Conservation (phyloP, 1,284 basidiomycete genomes). For the Melanopsichium pennsylvanicum region DNA sequence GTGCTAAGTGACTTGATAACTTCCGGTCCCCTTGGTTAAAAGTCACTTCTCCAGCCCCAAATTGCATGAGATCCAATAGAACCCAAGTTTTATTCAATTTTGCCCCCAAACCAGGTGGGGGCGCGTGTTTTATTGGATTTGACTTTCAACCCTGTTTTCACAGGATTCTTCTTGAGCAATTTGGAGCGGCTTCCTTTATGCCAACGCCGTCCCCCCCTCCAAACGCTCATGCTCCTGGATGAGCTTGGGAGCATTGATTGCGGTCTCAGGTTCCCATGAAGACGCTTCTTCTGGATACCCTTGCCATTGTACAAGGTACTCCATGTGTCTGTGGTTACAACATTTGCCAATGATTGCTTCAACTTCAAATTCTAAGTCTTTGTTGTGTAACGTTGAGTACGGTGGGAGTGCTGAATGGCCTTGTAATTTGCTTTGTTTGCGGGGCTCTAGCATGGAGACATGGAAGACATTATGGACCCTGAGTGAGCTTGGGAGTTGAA, state of each 20-base stretch:
- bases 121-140: too few relatives aligned
- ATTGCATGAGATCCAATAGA: too few relatives aligned
- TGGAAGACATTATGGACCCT: neutral
- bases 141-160: too few relatives aligned
- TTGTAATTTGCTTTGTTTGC: neutral
- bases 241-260: neutral
- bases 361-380: neutral
- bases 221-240: slow-evolving; percentile 1
- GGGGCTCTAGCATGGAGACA: slow-evolving; percentile 1
- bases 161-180: too few relatives aligned
- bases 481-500: neutral
- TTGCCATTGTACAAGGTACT: neutral
- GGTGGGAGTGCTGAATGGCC: too few relatives aligned
- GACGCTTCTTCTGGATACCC: slow-evolving; percentile 1
- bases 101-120: too few relatives aligned
- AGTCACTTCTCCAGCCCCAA: too few relatives aligned
- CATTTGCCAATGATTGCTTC: neutral
- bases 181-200: too few relatives aligned
- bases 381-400: neutral
- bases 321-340: neutral
- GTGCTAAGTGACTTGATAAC: too few relatives aligned
- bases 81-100: too few relatives aligned
- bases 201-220: neutral
- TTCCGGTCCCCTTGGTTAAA: too few relatives aligned
- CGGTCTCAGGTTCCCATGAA: neutral